phyloP scores from a whole-genome alignment of 2,329 filamentous ascomycete species.

The Fusarium miscanthi region DNA sequence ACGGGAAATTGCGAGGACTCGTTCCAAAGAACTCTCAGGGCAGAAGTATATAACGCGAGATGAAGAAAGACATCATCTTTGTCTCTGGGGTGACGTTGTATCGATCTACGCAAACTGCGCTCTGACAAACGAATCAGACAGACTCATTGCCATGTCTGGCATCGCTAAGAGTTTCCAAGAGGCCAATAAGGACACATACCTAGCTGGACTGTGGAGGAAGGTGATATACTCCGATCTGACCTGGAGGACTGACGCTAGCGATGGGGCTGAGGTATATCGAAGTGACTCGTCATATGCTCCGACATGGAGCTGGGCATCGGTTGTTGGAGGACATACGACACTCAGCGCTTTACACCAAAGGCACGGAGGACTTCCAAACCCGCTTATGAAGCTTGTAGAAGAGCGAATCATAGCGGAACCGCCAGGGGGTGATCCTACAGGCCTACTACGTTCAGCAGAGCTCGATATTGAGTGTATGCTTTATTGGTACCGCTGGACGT shows the following conservation, averaged over 20 bases:
- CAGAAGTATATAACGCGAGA: background rate
- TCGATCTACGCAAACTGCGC: background rate
- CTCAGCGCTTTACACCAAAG: rapidly evolving
- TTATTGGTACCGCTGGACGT: background rate
- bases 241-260: background rate
- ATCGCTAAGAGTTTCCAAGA: background rate
- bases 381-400: background rate
- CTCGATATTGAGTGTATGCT: background rate
- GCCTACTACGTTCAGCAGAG: rapidly evolving
- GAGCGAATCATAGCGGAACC: rapidly evolving
- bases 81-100: background rate
- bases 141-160: background rate
- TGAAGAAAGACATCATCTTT: background rate
- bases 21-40: background rate
- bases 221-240: background rate
- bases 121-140: background rate
- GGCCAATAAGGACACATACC: background rate
- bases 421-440: background rate
- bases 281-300: background rate
- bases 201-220: rapidly evolving
- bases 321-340: background rate
- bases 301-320: background rate
- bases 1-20: background rate
- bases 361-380: too few relatives aligned
- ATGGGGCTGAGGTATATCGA: background rate